Evolutionary conservation across 106 monocot genomes (phyloP).

Genomic region (Platanthera zijinensis): DNA sequence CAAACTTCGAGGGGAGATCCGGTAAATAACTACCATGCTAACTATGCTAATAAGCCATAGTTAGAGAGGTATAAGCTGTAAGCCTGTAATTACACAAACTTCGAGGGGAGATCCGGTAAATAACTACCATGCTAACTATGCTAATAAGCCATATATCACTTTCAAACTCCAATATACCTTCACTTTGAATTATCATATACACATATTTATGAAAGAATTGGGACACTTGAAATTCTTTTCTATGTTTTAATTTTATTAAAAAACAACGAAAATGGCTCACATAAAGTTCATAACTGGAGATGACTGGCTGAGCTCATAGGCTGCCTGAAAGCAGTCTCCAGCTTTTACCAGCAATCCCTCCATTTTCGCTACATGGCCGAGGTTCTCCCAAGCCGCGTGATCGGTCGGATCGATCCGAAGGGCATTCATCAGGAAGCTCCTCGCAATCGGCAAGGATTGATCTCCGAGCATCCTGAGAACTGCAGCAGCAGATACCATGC

Average conservation of each 20-base stretch:
- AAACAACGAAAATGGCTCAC: conserved; percentile 7
- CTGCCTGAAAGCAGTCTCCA: conserved; percentile 83
- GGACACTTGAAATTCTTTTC: neutral
- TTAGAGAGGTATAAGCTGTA: too few relatives aligned
- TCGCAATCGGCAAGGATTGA: conserved; percentile 37
- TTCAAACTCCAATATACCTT: neutral
- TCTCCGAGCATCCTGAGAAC: conserved; percentile 34
- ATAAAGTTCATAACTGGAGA: conserved; percentile 42
- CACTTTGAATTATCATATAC: conserved; percentile 1
- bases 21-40: neutral
- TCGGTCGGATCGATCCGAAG: conserved; percentile 51
- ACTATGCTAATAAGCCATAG: neutral
- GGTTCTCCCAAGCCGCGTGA: conserved; percentile 67
- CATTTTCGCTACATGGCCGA: conserved; percentile 41
- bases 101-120: too few relatives aligned
- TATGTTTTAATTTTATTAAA: neutral
- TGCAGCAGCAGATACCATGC: conserved; percentile 52
- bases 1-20: too few relatives aligned
- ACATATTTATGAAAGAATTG: conserved; percentile 3
- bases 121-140: neutral
- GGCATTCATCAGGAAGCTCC: conserved; percentile 70
- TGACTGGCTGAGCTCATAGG: conserved; percentile 56
- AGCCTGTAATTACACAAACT: too few relatives aligned
- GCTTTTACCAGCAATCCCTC: conserved; percentile 60
- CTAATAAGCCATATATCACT: neutral